Evolutionary conservation across 1,284 basidiomycete species (phyloP).

Genomic region (Cutaneotrichosporon spelunceum): DNA sequence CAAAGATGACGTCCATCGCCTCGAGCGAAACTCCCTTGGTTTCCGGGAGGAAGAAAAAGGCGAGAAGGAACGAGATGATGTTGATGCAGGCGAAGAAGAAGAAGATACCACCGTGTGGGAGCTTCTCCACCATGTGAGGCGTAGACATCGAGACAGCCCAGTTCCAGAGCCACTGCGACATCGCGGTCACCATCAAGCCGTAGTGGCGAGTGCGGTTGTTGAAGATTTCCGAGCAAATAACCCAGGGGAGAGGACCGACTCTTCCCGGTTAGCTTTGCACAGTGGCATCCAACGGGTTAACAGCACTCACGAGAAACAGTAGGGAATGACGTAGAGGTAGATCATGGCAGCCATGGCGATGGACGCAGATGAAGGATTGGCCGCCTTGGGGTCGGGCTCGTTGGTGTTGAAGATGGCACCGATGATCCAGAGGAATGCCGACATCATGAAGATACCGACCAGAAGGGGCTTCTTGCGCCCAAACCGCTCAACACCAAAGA

Average conservation of each 20-base stretch:
- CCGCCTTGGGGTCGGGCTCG: conserved; percentile 42
- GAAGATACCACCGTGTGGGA: conserved; percentile 47
- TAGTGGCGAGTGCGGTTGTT: conserved; percentile 74
- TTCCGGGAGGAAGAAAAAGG: conserved; percentile 60
- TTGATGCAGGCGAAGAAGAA: conserved; percentile 50
- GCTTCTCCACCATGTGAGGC: conserved; percentile 59
- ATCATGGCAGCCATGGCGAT: conserved; percentile 51
- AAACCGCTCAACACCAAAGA: conserved; percentile 59
- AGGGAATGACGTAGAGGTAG: conserved; percentile 52
- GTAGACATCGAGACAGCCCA: conserved; percentile 71
- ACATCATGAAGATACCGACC: conserved; percentile 60
- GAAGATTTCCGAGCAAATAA: conserved; percentile 66
- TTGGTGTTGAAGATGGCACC: conserved; percentile 72
- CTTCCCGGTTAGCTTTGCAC: too few species aligned
- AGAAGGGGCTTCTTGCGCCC: conserved; percentile 43
- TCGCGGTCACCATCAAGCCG: conserved; percentile 66
- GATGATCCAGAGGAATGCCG: conserved; percentile 62
- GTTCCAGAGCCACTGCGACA: conserved; percentile 74
- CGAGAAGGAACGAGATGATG: conserved; percentile 40
- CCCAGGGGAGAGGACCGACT: too few species aligned
- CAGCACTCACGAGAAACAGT: conserved; percentile 42
- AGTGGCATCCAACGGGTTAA: too few species aligned
- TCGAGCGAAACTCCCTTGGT: conserved; percentile 66
- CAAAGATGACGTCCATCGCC: conserved; percentile 71
- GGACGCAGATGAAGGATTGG: conserved; percentile 29